Conservation (phyloP, 2,329 filamentous ascomycete genomes). For the Fusarium lateritium region DNA sequence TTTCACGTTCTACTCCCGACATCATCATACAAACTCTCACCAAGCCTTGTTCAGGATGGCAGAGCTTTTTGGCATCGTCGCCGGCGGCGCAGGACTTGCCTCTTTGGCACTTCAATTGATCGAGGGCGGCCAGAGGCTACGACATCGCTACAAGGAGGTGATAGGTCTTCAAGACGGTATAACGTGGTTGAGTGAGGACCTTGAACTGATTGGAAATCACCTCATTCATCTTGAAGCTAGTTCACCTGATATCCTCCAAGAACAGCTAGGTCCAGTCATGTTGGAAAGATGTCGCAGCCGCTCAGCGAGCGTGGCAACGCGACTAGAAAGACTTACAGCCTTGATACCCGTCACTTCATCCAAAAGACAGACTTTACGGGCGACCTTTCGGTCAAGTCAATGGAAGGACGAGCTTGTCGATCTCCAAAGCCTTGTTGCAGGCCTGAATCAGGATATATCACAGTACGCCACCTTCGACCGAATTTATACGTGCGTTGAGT, state of each 20-base stretch:
- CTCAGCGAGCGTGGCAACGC: not conserved
- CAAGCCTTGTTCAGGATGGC: not conserved
- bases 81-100: constrained; percentile 20
- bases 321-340: not conserved
- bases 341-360: not conserved
- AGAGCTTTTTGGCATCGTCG: constrained; percentile 18
- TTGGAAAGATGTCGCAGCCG: constrained; percentile 14
- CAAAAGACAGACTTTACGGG: not conserved
- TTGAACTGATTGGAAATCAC: not conserved
- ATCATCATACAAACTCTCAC: fast-evolving
- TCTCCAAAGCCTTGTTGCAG: not conserved
- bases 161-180: not conserved
- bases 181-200: not conserved
- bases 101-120: constrained; percentile 24
- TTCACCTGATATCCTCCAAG: not conserved
- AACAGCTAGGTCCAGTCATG: constrained; percentile 16
- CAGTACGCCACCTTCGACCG: not conserved
- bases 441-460: constrained; percentile 3
- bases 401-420: constrained; percentile 18
- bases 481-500: fast-evolving
- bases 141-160: constrained; percentile 1
- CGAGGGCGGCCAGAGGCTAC: constrained; percentile 14
- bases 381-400: not conserved
- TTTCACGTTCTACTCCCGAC: fast-evolving
- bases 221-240: not conserved